Percentiles rank a stretch among this genome's conserved stretches.
These are phyloP conservation scores for Euphrasia arctica DNA, from an alignment of 305 asterid species.

Conservation along the genomic window DNA sequence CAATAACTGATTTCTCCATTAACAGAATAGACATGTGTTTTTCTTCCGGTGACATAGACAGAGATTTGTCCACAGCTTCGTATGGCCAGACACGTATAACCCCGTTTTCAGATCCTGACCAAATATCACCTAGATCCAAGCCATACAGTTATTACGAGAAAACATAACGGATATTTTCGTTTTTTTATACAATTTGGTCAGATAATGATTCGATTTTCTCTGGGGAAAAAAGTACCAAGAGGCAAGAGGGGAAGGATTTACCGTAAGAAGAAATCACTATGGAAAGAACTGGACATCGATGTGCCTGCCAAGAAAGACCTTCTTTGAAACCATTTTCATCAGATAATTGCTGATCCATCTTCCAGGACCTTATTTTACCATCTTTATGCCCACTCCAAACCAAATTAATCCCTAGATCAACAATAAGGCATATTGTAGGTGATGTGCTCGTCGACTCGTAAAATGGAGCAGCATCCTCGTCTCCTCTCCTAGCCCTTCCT, in stretches of 20 bases:
- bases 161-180: neutral
- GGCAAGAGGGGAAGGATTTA: slow-evolving; percentile 26
- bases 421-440: slow-evolving; percentile 63
- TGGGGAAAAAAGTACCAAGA: neutral
- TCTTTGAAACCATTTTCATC: slow-evolving; percentile 69
- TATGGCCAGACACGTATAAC: slow-evolving; percentile 80
- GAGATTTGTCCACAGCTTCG: slow-evolving; percentile 85
- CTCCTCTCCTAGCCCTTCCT: slow-evolving; percentile 77
- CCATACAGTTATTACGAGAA: slow-evolving; percentile 17
- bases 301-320: slow-evolving; percentile 94
- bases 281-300: slow-evolving; percentile 73
- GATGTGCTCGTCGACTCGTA: slow-evolving; percentile 65
- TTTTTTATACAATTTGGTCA: neutral
- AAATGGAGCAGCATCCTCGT: slow-evolving; percentile 94
- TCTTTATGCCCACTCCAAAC: slow-evolving; percentile 98
- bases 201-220: no score
- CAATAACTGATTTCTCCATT: slow-evolving; percentile 75
- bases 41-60: slow-evolving; percentile 76
- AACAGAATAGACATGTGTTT: slow-evolving; percentile 85
- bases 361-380: slow-evolving; percentile 92
- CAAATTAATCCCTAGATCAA: slow-evolving; percentile 71
- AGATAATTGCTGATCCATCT: slow-evolving; percentile 67
- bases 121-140: slow-evolving; percentile 67
- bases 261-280: slow-evolving; percentile 81
- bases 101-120: slow-evolving; percentile 94